These are phyloP conservation scores for Durotheca rogersii DNA, from an alignment of 495 filamentous ascomycete genomes.

Conservation along the genomic window DNA sequence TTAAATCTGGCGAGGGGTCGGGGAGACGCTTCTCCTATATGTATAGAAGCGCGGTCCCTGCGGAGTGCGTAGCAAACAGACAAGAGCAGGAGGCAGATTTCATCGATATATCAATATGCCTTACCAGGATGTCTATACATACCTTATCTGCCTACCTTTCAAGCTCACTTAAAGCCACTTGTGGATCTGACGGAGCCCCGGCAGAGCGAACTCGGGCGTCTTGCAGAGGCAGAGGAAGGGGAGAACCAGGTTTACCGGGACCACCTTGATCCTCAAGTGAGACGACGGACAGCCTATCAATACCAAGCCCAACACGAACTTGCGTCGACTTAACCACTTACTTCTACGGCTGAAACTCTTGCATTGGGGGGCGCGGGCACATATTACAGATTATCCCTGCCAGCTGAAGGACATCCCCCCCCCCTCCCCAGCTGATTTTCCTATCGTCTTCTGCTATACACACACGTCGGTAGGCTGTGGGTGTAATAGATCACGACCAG, in stretches of 20 bases:
- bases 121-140: no score
- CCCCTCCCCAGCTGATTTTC: no score
- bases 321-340: not conserved
- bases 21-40: no score
- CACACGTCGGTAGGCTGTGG: no score
- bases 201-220: no score
- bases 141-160: no score
- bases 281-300: constrained; percentile 5
- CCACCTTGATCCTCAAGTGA: constrained; percentile 8
- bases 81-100: constrained; percentile 11
- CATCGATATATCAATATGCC: not conserved
- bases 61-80: not conserved
- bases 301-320: not conserved
- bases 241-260: no score
- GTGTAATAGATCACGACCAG: no score
- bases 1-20: no score
- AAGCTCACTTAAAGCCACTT: constrained; percentile 7
- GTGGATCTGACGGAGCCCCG: not conserved
- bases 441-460: no score
- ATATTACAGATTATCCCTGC: constrained; percentile 5
- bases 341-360: constrained; percentile 23
- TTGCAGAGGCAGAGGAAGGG: no score
- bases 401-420: constrained; percentile 11
- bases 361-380: not conserved
- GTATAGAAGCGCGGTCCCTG: no score